These are phyloP conservation scores for Abrus precatorius DNA, from an alignment of 306 rosid genomes.

Conservation along the genomic window DNA sequence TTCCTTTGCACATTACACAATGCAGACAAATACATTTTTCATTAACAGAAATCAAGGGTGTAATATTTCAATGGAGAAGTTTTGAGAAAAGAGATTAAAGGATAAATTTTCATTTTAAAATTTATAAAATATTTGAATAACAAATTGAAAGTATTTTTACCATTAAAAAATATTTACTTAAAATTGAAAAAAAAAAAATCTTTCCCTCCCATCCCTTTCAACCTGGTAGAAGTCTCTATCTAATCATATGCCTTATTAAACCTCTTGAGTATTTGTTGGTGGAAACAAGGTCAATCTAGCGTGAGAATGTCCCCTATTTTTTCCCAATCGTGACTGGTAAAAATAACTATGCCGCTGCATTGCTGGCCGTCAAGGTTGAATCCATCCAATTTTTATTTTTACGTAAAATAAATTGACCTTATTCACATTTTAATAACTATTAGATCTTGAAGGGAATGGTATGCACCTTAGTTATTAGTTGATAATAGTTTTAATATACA, in stretches of 20 bases:
- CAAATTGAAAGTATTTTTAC: no score
- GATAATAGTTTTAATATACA: no score
- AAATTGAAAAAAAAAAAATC: neutral
- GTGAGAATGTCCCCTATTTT: neutral
- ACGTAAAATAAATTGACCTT: no score
- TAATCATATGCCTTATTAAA: neutral
- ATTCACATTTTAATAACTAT: no score
- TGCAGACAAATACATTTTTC: neutral
- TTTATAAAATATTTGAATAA: neutral
- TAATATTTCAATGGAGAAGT: neutral
- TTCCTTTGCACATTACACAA: neutral
- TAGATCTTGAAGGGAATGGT: no score
- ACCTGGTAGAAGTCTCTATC: neutral
- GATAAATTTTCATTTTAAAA: neutral
- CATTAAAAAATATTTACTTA: neutral
- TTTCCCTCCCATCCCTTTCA: neutral
- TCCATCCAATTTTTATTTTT: neutral
- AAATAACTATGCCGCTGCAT: neutral
- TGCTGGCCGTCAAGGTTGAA: constrained; percentile 30
- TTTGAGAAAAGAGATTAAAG: neutral
- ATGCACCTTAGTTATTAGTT: no score
- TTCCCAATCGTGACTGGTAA: constrained; percentile 2
- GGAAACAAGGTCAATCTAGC: constrained; percentile 8
- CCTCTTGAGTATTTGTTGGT: constrained; percentile 5
- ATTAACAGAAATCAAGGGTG: neutral